Evolutionary conservation across 2,329 filamentous ascomycete genomes (phyloP).

Genomic region (Waltergamsia citrina): DNA sequence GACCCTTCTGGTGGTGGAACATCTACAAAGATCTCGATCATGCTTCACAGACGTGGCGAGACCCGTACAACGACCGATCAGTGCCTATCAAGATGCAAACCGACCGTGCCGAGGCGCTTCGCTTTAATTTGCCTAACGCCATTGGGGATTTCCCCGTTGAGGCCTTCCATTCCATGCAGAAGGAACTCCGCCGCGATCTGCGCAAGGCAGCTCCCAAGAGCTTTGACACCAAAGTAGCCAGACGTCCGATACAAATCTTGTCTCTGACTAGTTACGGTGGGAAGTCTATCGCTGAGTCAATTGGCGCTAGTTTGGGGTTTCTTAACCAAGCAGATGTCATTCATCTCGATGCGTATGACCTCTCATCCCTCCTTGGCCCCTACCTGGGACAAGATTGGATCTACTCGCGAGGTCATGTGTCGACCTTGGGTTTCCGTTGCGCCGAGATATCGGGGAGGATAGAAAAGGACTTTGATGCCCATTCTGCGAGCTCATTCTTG

Average conservation of each 20-base stretch:
- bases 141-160: slow-evolving; percentile 22
- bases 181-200: slow-evolving; percentile 18
- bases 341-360: slow-evolving; percentile 56
- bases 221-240: slow-evolving; percentile 20
- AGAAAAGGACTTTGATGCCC: slow-evolving; percentile 37
- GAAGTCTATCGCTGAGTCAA: slow-evolving; percentile 24
- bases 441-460: slow-evolving; percentile 45
- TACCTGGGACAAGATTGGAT: slow-evolving; percentile 57
- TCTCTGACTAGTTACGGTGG: slow-evolving; percentile 27
- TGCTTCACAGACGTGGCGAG: slow-evolving; percentile 15
- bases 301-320: slow-evolving; percentile 55
- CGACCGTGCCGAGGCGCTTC: slow-evolving; percentile 18
- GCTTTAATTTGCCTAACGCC: slow-evolving; percentile 21
- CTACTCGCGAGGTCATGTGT: slow-evolving; percentile 35
- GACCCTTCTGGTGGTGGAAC: slow-evolving; percentile 31
- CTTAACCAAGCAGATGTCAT: slow-evolving; percentile 58
- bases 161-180: slow-evolving; percentile 20
- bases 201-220: slow-evolving; percentile 13
- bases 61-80: slow-evolving; percentile 16
- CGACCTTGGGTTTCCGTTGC: slow-evolving; percentile 46
- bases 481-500: slow-evolving; percentile 12
- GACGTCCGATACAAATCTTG: slow-evolving; percentile 27
- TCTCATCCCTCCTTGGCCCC: slow-evolving; percentile 59
- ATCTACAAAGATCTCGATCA: slow-evolving; percentile 23
- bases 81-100: slow-evolving; percentile 16